These are phyloP conservation scores for Tylopilus cervinicoccineus DNA, from an alignment of 768 basidiomycete genomes.

Conservation along the genomic window DNA sequence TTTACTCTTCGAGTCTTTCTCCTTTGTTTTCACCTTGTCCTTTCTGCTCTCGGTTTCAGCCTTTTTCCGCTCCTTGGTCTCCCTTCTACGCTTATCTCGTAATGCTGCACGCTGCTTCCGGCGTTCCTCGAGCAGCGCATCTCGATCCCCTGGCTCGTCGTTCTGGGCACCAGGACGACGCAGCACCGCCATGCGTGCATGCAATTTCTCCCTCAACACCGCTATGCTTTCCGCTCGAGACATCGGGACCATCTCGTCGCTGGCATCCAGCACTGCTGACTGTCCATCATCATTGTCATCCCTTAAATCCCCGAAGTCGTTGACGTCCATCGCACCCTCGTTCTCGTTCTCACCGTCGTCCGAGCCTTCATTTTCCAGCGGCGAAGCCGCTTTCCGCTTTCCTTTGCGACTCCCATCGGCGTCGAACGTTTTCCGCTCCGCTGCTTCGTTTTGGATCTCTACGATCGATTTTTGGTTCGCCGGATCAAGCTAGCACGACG, in stretches of 20 bases:
- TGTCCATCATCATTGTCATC: background rate
- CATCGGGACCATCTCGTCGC: slow-evolving; percentile 55
- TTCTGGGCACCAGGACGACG: slow-evolving; percentile 39
- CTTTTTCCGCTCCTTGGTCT: slow-evolving; percentile 78
- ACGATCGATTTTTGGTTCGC: slow-evolving; percentile 77
- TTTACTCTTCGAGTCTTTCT: slow-evolving; percentile 40
- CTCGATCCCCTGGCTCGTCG: slow-evolving; percentile 57
- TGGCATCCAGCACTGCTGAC: background rate
- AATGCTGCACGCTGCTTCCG: slow-evolving; percentile 73
- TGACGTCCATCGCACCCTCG: slow-evolving; percentile 27
- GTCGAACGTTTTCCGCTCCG: slow-evolving; percentile 26
- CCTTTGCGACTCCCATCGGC: slow-evolving; percentile 32
- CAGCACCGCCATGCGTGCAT: slow-evolving; percentile 69
- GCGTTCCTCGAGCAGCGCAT: slow-evolving; percentile 80
- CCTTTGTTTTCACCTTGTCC: slow-evolving; percentile 48
- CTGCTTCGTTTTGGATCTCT: slow-evolving; percentile 66
- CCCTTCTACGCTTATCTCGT: slow-evolving; percentile 80
- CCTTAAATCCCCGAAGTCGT: slow-evolving; percentile 30
- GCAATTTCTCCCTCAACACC: slow-evolving; percentile 66
- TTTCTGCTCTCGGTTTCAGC: slow-evolving; percentile 56
- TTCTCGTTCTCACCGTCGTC: slow-evolving; percentile 24
- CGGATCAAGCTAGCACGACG: slow-evolving; percentile 72
- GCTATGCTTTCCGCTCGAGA: slow-evolving; percentile 57
- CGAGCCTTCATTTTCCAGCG: slow-evolving; percentile 24
- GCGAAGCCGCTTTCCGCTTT: slow-evolving; percentile 42